Percentiles rank a stretch among this genome's conserved stretches.
These are phyloP conservation scores for Zymoseptoria passerinii DNA, from an alignment of 2,329 filamentous ascomycete genomes.

Conservation along the genomic window DNA sequence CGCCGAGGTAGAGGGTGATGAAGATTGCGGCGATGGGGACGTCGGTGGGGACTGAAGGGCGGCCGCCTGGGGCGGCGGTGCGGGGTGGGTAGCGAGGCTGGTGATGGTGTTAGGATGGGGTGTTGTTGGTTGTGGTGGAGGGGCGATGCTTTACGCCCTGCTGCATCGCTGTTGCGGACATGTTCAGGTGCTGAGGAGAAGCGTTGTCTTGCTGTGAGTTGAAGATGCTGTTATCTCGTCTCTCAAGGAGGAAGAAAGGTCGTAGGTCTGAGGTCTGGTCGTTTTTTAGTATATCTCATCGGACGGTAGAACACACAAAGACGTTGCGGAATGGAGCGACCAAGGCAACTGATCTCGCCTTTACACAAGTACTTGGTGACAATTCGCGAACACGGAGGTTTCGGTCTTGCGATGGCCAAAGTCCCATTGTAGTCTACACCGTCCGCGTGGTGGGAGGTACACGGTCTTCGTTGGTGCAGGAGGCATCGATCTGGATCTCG, in stretches of 20 bases:
- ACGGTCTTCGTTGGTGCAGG: background rate
- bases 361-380: background rate
- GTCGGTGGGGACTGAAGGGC: constrained; percentile 30
- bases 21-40: constrained; percentile 35
- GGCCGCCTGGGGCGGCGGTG: constrained; percentile 32
- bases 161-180: background rate
- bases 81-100: constrained; percentile 24
- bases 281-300: background rate
- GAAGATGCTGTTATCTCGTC: background rate
- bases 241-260: background rate
- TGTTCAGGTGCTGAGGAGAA: background rate
- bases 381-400: background rate
- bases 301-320: background rate
- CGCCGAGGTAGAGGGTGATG: constrained; percentile 30
- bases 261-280: background rate
- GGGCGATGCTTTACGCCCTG: background rate
- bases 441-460: background rate
- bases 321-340: background rate
- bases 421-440: background rate
- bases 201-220: background rate
- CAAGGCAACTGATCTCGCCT: no score
- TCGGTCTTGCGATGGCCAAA: background rate
- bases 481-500: background rate
- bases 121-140: background rate
- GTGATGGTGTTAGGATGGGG: background rate